These are phyloP conservation scores for Cochlearia excelsa DNA, from an alignment of 345 rosid genomes.

Conservation along the genomic window DNA sequence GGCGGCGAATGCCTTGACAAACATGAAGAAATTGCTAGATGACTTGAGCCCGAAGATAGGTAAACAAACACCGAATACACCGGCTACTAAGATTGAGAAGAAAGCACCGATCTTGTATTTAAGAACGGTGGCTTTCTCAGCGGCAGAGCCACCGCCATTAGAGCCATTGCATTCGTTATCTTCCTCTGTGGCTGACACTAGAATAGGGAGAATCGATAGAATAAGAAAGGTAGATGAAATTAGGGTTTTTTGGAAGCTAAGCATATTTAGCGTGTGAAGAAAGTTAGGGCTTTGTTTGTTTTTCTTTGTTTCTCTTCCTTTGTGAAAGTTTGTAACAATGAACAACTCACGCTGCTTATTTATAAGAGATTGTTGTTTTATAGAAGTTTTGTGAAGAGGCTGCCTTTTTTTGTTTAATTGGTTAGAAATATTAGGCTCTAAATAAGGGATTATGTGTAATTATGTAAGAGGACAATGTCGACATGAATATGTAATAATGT, in stretches of 20 bases:
- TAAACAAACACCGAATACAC: slow-evolving; percentile 52
- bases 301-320: background rate
- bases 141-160: slow-evolving; percentile 14
- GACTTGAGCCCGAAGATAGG: slow-evolving; percentile 52
- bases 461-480: slow-evolving; percentile 11
- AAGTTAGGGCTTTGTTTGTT: slow-evolving; percentile 19
- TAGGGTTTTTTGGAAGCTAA: slow-evolving; percentile 16
- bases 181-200: slow-evolving; percentile 23
- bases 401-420: background rate
- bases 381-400: slow-evolving; percentile 10
- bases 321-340: slow-evolving; percentile 15
- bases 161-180: slow-evolving; percentile 23
- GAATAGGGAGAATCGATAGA: slow-evolving; percentile 19
- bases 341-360: slow-evolving; percentile 19
- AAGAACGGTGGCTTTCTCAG: slow-evolving; percentile 31
- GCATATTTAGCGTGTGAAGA: slow-evolving; percentile 20
- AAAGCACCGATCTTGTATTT: slow-evolving; percentile 46
- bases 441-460: background rate
- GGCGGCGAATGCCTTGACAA: slow-evolving; percentile 62
- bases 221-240: background rate
- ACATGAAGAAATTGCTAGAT: slow-evolving; percentile 53
- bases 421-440: background rate
- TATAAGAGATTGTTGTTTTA: background rate
- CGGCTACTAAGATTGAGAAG: slow-evolving; percentile 52
- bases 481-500: slow-evolving; percentile 22